phyloP scores from a whole-genome alignment of 805 yeast species.

The Hanseniaspora clermontiae region DNA sequence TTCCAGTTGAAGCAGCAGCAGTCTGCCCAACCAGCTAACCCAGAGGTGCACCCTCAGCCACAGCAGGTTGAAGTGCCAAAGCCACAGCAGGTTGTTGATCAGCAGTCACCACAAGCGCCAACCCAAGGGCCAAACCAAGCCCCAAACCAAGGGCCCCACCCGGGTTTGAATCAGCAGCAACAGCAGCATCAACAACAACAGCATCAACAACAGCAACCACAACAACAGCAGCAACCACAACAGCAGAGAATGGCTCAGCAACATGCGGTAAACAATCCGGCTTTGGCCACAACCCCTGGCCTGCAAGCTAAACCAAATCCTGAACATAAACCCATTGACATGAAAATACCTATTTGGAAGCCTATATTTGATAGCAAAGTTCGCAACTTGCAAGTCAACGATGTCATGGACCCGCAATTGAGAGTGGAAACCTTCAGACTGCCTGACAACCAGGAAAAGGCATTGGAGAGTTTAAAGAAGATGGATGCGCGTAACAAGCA shows the following conservation, averaged over 20 bases:
- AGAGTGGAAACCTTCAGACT: slow-evolving; percentile 5
- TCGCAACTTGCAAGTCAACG: neutral
- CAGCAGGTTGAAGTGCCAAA: neutral
- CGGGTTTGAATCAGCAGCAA: neutral
- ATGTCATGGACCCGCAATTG: neutral
- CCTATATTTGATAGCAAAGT: neutral
- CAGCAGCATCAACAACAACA: neutral
- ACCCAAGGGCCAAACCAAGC: too few species aligned
- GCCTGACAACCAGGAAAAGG: slow-evolving; percentile 14
- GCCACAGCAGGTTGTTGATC: neutral
- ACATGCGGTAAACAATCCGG: neutral
- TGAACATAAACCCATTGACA: neutral
- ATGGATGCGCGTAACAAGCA: slow-evolving; percentile 15
- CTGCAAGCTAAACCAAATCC: neutral
- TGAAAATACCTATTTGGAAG: neutral
- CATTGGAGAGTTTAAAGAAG: slow-evolving; percentile 16
- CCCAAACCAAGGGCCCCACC: neutral
- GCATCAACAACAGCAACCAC: neutral
- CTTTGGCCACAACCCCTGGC: neutral
- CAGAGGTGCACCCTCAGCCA: neutral
- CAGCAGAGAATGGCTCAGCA: neutral
- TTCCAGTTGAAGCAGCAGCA: slow-evolving; percentile 11
- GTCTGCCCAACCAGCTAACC: neutral
- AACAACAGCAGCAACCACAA: neutral
- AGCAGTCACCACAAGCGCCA: too few species aligned